Evolutionary conservation across 2,329 filamentous ascomycete species (phyloP).

Genomic region (Neofusicoccum cordaticola): DNA sequence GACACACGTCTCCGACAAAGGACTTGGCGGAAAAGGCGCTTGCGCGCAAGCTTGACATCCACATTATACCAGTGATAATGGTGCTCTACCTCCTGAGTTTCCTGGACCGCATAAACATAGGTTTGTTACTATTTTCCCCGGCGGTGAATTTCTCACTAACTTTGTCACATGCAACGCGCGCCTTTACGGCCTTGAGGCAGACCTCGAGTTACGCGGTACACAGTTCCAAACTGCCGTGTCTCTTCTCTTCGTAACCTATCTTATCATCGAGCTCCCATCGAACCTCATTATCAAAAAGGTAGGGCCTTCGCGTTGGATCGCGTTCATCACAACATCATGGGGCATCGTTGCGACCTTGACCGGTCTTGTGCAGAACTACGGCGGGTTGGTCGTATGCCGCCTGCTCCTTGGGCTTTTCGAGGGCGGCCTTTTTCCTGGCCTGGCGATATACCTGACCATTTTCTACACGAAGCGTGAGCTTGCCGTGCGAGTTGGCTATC

Average conservation of each 20-base stretch:
- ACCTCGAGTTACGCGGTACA: constrained; percentile 57
- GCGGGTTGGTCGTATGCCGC: constrained; percentile 63
- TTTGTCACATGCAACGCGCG: constrained; percentile 54
- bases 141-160: not conserved
- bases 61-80: constrained; percentile 67
- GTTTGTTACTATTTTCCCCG: not conserved
- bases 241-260: constrained; percentile 46
- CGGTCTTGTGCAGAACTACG: constrained; percentile 65
- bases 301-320: constrained; percentile 48
- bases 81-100: constrained; percentile 72
- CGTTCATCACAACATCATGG: constrained; percentile 60
- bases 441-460: constrained; percentile 70
- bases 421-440: constrained; percentile 67
- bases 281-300: constrained; percentile 47
- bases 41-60: constrained; percentile 62
- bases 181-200: constrained; percentile 62
- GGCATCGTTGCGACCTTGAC: constrained; percentile 65
- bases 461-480: constrained; percentile 75
- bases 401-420: constrained; percentile 67
- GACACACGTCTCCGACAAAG: constrained; percentile 32
- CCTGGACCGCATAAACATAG: constrained; percentile 71
- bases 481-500: constrained; percentile 68
- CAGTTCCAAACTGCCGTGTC: constrained; percentile 62
- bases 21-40: constrained; percentile 50
- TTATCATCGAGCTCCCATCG: constrained; percentile 45